Conservation (phyloP, 306 rosid genomes). For the Delonix regia region DNA sequence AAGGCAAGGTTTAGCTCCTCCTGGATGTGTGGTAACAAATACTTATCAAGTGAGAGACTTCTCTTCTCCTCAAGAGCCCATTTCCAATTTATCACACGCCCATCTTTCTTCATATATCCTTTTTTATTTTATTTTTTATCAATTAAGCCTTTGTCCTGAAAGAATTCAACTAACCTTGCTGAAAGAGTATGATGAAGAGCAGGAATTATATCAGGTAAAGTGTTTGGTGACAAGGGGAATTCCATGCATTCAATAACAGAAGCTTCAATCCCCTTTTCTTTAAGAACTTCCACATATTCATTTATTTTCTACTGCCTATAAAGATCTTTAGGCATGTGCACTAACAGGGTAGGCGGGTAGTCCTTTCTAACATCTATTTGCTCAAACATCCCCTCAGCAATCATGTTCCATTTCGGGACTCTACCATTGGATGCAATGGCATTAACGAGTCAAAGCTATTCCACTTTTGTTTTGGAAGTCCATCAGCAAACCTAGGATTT, state of each 20-base stretch:
- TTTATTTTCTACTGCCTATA: slow-evolving; percentile 70
- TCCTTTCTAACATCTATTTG: slow-evolving; percentile 52
- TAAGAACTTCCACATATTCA: slow-evolving; percentile 52
- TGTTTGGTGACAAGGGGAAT: slow-evolving; percentile 59
- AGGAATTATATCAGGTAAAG: slow-evolving; percentile 76
- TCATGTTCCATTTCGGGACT: slow-evolving; percentile 80
- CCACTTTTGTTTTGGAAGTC: slow-evolving; percentile 52
- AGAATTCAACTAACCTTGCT: slow-evolving; percentile 57
- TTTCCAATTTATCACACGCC: slow-evolving; percentile 69
- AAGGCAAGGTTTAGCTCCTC: slow-evolving; percentile 95
- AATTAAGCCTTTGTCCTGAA: slow-evolving; percentile 65
- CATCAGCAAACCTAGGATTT: slow-evolving; percentile 35
- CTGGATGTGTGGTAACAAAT: slow-evolving; percentile 65
- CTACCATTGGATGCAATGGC: slow-evolving; percentile 60
- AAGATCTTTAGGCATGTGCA: slow-evolving; percentile 93
- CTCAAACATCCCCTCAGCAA: slow-evolving; percentile 85
- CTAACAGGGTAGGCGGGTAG: slow-evolving; percentile 83
- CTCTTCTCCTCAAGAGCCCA: slow-evolving; percentile 55
- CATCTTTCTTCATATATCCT: slow-evolving; percentile 81
- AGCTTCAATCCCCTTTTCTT: slow-evolving; percentile 66
- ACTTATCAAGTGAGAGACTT: slow-evolving; percentile 40
- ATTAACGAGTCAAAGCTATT: slow-evolving; percentile 62
- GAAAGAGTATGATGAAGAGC: slow-evolving; percentile 68
- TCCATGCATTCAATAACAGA: slow-evolving; percentile 81
- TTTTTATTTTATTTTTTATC: no score